Evolutionary conservation across 345 rosid genomes (phyloP), one percentile per base, ranked within the genome.

Genomic region (Camelina hispida): DNA sequence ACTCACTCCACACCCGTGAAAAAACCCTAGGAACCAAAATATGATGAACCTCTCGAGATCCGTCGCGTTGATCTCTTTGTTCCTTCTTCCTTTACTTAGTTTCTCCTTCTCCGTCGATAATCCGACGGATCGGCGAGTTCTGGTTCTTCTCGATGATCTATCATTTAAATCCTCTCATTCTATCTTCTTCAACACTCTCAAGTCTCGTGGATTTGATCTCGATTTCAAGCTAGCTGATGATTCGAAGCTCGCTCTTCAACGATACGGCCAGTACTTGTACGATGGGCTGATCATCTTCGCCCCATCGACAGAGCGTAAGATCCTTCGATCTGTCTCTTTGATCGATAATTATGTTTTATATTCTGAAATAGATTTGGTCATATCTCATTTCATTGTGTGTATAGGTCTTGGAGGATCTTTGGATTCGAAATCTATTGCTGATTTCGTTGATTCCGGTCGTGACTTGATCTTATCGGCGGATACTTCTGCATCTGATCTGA

Each of bases 371-470:
- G 30, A 32, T 58, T 58, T 54, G 35, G 7, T 16, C 12, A 32
- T 56, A 38, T 47, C 4, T 42, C 34, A 11, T 51, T 72, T 58
- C 30, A 16, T 61, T 65, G 44, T 11, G 40, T 71, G 20, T 71
- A 25, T 51, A 87, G 91, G 83, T 0, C 78, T 84, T 74, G 95
- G 91, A 35, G 91, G 95, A 23, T 79, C 84, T 2, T 66, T 89
- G 81, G 91, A 86, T 76, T 78, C 85, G 71, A 73, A 69, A 17
- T 79, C 84, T 7, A 84, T 87, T 62, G 80, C 87, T 60, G 91
- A 87, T 66, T 89, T 87, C 62, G 87, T 89, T 71, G 94, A 89
- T 85, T 85, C 91, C 3, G 94, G 91, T 65, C 90, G 80, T 37
- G 90, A 87, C 67, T 77, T 89, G 84, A 83, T 89, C 53, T 9